Conservation (phyloP, 345 rosid genomes). For the Rhodamnia rubescens region DNA sequence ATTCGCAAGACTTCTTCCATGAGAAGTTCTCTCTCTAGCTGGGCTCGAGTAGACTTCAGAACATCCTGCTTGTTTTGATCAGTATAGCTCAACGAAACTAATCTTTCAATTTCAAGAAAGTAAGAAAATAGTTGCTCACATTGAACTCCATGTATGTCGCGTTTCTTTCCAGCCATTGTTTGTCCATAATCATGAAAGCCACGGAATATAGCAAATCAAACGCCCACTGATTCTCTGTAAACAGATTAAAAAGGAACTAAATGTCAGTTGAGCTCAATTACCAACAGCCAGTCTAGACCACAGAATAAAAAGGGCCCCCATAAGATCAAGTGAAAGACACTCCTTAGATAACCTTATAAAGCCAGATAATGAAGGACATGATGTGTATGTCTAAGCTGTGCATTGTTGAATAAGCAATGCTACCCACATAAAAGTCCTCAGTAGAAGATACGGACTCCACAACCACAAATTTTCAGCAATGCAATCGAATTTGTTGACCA, state of each 20-base stretch:
- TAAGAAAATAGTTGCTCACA: conserved; percentile 27
- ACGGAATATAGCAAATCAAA: conserved; percentile 91
- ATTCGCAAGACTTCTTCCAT: conserved; percentile 65
- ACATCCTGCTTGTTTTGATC: conserved; percentile 35
- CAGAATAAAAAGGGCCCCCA: neutral
- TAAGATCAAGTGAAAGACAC: neutral
- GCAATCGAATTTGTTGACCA: neutral
- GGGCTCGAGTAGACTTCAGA: conserved; percentile 61
- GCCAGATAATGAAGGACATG: neutral
- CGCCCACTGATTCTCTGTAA: conserved; percentile 81
- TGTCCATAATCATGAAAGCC: conserved; percentile 83
- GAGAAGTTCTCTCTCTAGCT: conserved; percentile 76
- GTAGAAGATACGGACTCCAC: neutral
- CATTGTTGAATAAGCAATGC: neutral
- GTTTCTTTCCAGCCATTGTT: conserved; percentile 82
- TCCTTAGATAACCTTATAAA: neutral
- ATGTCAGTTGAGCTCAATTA: neutral
- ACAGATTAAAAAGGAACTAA: neutral
- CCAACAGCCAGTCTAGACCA: neutral
- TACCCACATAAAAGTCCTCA: neutral
- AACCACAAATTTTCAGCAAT: neutral
- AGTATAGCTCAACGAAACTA: neutral
- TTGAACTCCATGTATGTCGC: conserved; percentile 97
- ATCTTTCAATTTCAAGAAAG: neutral
- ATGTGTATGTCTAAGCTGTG: neutral